These are phyloP conservation scores for Fagus crenata DNA, from an alignment of 306 rosid species.

Conservation along the genomic window DNA sequence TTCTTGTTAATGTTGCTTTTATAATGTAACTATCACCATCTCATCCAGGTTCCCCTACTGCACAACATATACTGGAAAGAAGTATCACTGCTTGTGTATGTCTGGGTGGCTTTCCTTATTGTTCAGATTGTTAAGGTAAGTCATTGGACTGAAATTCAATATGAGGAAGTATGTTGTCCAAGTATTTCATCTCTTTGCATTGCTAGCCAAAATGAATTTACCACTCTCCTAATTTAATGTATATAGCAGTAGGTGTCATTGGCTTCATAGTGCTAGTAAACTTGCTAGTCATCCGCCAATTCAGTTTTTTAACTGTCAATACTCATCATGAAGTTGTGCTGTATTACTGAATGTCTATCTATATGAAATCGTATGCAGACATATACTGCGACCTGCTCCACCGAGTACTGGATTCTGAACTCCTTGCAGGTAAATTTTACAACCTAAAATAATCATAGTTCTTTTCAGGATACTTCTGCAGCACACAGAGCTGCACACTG, in stretches of 20 bases:
- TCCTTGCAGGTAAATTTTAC: constrained; percentile 60
- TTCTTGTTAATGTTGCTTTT: background rate
- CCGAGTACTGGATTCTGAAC: constrained; percentile 67
- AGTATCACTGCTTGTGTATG: constrained; percentile 54
- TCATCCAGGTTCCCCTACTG: constrained; percentile 49
- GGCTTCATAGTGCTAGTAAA: background rate
- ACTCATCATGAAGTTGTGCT: background rate
- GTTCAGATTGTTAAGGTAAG: constrained; percentile 79
- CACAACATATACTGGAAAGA: constrained; percentile 72
- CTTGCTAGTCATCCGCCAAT: constrained; percentile 6
- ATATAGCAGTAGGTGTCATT: background rate
- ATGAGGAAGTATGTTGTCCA: constrained; percentile 1
- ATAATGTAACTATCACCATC: constrained; percentile 11
- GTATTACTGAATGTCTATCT: constrained; percentile 10
- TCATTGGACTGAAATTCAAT: background rate
- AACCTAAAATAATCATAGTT: background rate
- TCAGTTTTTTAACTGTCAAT: background rate
- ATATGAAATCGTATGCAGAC: constrained; percentile 53
- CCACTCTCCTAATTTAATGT: background rate
- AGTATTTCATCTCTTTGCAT: constrained; percentile 23
- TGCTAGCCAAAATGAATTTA: constrained; percentile 12
- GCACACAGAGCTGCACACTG: background rate
- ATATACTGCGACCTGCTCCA: constrained; percentile 65
- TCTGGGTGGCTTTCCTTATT: constrained; percentile 75
- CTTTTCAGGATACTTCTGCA: background rate